A percentile compares a stretch with the other conserved stretches of the same genome.
phyloP scores from a whole-genome alignment of 495 filamentous ascomycete species.

The Penicillium roqueforti region DNA sequence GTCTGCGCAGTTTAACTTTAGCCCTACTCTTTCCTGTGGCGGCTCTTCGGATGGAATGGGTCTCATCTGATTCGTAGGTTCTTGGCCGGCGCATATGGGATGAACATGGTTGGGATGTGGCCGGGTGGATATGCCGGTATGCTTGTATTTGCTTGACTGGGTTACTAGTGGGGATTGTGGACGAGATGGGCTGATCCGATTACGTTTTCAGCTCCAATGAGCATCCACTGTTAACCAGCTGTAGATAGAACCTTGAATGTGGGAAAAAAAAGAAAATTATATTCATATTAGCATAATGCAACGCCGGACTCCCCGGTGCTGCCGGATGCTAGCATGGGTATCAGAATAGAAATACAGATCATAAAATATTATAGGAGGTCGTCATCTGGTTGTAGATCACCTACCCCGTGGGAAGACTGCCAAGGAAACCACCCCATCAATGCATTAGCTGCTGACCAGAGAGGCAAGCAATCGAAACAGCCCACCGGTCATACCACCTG shows the following conservation, averaged over 20 bases:
- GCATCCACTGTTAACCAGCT: neutral
- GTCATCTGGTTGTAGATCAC: slow-evolving; percentile 6
- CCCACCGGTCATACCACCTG: slow-evolving; percentile 12
- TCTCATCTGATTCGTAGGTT: neutral
- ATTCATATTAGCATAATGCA: slow-evolving; percentile 11
- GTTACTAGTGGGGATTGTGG: neutral
- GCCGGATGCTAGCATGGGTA: slow-evolving; percentile 24
- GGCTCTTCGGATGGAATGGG: slow-evolving; percentile 11
- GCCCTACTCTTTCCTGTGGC: neutral
- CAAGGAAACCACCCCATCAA: slow-evolving; percentile 6
- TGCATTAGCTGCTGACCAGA: neutral
- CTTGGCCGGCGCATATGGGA: neutral
- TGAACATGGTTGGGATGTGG: neutral
- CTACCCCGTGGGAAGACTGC: neutral
- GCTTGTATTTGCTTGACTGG: neutral
- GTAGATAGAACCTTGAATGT: neutral
- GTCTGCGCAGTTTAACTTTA: neutral
- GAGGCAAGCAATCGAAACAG: slow-evolving; percentile 7
- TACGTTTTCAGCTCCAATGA: neutral
- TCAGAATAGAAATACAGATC: slow-evolving; percentile 19
- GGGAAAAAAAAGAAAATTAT: neutral
- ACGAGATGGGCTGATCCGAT: neutral
- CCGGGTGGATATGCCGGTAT: neutral
- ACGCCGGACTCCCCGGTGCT: slow-evolving; percentile 21
- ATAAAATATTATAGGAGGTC: slow-evolving; percentile 14